phyloP scores from a whole-genome alignment of 805 yeast genomes.

The Saturnispora bothae region DNA sequence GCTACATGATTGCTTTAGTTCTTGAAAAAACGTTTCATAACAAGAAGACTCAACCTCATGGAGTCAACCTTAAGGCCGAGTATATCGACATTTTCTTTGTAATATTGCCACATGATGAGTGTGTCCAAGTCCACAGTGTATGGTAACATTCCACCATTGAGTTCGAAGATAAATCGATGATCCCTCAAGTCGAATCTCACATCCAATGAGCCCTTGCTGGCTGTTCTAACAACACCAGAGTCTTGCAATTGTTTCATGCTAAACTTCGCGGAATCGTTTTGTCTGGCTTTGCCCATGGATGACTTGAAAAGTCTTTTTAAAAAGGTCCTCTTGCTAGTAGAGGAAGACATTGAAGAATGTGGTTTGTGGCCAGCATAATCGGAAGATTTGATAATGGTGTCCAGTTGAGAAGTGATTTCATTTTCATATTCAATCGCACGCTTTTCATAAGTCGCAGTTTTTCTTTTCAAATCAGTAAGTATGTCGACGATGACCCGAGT shows the following conservation, averaged over 20 bases:
- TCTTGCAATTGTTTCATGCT: conserved; percentile 5
- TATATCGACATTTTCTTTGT: conserved; percentile 21
- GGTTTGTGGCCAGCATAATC: neutral
- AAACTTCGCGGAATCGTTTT: neutral
- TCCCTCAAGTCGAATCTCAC: conserved; percentile 68
- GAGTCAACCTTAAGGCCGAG: conserved; percentile 3
- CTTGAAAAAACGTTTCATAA: neutral
- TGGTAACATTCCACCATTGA: conserved; percentile 28
- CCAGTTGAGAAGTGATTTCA: conserved; percentile 36
- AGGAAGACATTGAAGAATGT: neutral
- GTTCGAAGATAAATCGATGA: conserved; percentile 49
- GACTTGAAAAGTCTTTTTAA: conserved; percentile 32
- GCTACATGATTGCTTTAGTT: neutral
- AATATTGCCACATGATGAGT: conserved; percentile 30
- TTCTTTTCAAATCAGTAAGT: conserved; percentile 32
- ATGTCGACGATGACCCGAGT: conserved; percentile 33
- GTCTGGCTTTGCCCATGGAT: conserved; percentile 6
- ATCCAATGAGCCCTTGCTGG: conserved; percentile 39
- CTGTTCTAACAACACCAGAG: conserved; percentile 6
- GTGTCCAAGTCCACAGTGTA: conserved; percentile 53
- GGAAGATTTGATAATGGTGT: neutral
- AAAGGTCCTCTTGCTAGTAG: conserved; percentile 24
- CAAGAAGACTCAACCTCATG: neutral
- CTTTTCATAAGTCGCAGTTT: conserved; percentile 34
- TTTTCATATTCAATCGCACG: conserved; percentile 36